Base-by-base conservation (phyloP, 1,139 yeast species). In the Candida dubliniensis region DNA sequence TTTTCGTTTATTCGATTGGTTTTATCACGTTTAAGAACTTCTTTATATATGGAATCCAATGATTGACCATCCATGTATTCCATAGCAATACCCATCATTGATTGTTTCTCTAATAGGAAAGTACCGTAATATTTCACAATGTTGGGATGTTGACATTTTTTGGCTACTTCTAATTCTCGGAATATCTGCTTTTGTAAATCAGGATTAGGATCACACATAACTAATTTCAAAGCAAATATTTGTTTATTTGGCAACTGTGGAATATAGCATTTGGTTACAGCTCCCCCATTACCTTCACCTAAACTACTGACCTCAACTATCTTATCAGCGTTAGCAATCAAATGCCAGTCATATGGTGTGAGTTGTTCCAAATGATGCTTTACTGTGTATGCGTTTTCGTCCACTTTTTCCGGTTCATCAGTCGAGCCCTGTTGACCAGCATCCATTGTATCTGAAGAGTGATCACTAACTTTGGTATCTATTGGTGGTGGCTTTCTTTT, bases 261-360 rank as follows among this genome's bases (percentile, higher is more conserved):
- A 14, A 52, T 43, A 11, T 41, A 33, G 63, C 98, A 93, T 59
- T 88, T 81, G 23, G 85, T 77, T 9, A 93, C 99, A 14, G 89
- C 77, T 1, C 99, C 99, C 9, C 97, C 96, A 36, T 87, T 86
- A 12, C 99, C 99, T 67, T 93, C 98, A 13, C 99, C 99, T 13
- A 93, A 65, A 34, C 81, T 74, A 29, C 82, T 82, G 34, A 90
- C 37, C 43, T 60, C 63, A 13, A 57, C 44, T 8, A 60, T 58
- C 38, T 58, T 57, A 38, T 54, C 79, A 30, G 72, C 67, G 47
- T 79, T 73, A 26, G 87, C 86, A 3, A 84, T 71, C 10, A 64
- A 56, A 51, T 80, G 78, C 97, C 98, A 91, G 47, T 85, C 91
- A 23, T 80, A 83, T 37, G 87, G 91, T 27, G 84, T 83, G 44